phyloP scores from a whole-genome alignment of 306 rosid genomes.

The Amphicarpaea edgeworthii region DNA sequence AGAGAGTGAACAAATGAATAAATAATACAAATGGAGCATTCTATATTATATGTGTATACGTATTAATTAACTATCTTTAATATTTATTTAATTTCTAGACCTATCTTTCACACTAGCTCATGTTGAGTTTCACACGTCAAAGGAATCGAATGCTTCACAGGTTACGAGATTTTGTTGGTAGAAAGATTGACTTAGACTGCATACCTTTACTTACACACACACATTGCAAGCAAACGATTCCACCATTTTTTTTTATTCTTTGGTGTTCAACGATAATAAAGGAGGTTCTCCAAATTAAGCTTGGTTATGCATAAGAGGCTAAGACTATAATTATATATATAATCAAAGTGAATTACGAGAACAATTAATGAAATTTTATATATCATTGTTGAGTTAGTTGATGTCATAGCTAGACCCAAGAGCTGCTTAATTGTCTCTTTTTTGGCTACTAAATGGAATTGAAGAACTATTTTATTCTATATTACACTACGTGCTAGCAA shows the following conservation, averaged over 20 bases:
- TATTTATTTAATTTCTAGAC: conserved; percentile 1
- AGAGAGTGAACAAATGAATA: neutral
- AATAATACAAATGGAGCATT: conserved; percentile 37
- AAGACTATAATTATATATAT: neutral
- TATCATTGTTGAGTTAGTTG: neutral
- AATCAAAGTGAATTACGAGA: too few species aligned
- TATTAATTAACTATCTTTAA: conserved; percentile 4
- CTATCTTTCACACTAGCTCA: conserved; percentile 41
- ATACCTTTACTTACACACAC: conserved; percentile 24
- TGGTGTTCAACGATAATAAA: neutral
- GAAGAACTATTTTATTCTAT: conserved; percentile 11
- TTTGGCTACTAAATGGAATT: neutral
- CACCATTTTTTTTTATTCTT: neutral
- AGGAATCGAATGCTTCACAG: conserved; percentile 49
- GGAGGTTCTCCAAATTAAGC: conserved; percentile 14
- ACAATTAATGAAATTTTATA: too few species aligned
- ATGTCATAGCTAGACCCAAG: neutral
- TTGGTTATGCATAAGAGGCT: neutral
- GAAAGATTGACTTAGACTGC: conserved; percentile 46
- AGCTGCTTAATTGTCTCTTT: conserved; percentile 3
- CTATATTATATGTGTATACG: neutral
- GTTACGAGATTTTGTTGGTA: conserved; percentile 39
- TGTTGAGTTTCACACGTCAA: conserved; percentile 68
- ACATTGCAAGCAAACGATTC: conserved; percentile 35
- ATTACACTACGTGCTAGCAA: conserved; percentile 17